These are phyloP conservation scores for Lolium rigidum DNA, from an alignment of 176 grass and related monocot species.

Conservation along the genomic window DNA sequence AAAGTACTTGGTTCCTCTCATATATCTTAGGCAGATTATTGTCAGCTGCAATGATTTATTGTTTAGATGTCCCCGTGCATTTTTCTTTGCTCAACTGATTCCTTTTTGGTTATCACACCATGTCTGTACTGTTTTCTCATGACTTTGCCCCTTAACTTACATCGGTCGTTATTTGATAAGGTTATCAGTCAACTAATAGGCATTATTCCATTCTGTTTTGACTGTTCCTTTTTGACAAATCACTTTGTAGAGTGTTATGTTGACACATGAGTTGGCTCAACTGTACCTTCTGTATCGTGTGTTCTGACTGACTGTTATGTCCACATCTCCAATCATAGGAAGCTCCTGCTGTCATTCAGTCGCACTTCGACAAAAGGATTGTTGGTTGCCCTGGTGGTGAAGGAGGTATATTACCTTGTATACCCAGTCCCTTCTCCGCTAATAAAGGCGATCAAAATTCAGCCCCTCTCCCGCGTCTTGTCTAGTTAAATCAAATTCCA, in stretches of 20 bases:
- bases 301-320: background rate
- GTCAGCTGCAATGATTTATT: background rate
- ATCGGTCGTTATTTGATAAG: background rate
- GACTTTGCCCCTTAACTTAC: background rate
- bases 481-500: background rate
- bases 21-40: background rate
- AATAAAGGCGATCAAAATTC: background rate
- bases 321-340: constrained; percentile 51
- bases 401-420: constrained; percentile 53
- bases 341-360: constrained; percentile 63
- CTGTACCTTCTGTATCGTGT: constrained; percentile 18
- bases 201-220: constrained; percentile 8
- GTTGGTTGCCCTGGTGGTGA: constrained; percentile 70
- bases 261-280: constrained; percentile 8
- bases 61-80: background rate
- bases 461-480: background rate
- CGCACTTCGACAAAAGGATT: constrained; percentile 79
- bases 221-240: background rate
- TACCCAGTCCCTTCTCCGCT: background rate
- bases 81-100: background rate
- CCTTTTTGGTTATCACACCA: background rate
- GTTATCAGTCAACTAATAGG: background rate
- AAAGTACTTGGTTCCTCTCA: background rate
- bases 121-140: background rate
- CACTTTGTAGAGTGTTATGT: constrained; percentile 14